Evolutionary conservation across 2,329 filamentous ascomycete species (phyloP), one percentile per base, ranked within the genome.

Genomic region (Sporothrix protearum): DNA sequence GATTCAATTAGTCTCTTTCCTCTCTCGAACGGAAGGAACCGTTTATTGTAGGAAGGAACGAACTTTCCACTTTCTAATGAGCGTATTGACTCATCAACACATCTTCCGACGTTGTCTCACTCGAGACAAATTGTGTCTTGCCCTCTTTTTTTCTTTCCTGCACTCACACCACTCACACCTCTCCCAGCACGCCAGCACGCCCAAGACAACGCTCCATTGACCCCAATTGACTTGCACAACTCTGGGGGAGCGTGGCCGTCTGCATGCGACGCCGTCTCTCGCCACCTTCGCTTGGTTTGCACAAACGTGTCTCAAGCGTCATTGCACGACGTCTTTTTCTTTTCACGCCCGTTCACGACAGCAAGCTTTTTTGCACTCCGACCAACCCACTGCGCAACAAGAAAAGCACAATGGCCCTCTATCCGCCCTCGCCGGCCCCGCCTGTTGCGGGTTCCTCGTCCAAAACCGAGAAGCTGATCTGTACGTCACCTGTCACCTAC

Each of bases 391-490:
- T 59, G 2, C 49, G 12, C 10, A 33, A 4, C 25, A 57, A 33
- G n/a, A 57, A 66, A 28, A 71, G 22, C 30, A 30, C 22, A 61
- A 74, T 75, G 73, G 73, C 73, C 22, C 73, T 74, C 51, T 73
- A 73, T 22, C 72, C 68, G 22, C 64, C 72, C 14, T 42, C 71
- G 19, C 9, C 71, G 2, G 47, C 59, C 22, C 57, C 69, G 28
- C 42, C 69, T 14, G 64, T 51, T 5, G 63, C 63, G 5, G 70
- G 49, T 0, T 68, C 64, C 2, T 67, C 71, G 66, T 25, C 59
- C 69, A 71, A 53, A 42, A 59, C 36, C 39, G 73, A 74, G 30
- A 73, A 74, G 64, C 69, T 74, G 28, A 73, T 74, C 47, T 73
- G 73, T 74, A 55, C 6, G 73, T 70, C n/a, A 9, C 4, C 33